A percentile compares a stretch with the other conserved stretches of the same genome.
phyloP scores from a whole-genome alignment of 1,139 yeast genomes.

The Starmera stellimalicola region DNA sequence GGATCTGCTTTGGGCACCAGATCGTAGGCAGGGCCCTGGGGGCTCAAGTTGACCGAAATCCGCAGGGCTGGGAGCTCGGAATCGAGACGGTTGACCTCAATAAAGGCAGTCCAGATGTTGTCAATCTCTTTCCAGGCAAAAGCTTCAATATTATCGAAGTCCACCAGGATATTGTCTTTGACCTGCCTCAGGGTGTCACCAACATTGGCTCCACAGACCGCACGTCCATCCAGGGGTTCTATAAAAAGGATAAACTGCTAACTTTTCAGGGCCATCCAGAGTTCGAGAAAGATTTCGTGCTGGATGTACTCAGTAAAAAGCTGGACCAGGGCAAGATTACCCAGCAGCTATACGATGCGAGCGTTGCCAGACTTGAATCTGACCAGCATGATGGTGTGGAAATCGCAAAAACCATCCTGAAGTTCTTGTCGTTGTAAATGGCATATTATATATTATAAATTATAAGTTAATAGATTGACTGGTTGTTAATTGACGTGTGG shows the following conservation, averaged over 20 bases:
- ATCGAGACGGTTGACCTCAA: constrained; percentile 42
- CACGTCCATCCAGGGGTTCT: constrained; percentile 60
- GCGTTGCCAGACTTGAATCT: constrained; percentile 8
- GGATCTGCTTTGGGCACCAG: constrained; percentile 88
- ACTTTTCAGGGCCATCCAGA: constrained; percentile 93
- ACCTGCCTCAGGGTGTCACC: constrained; percentile 33
- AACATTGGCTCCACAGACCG: constrained; percentile 43
- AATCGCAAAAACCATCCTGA: constrained; percentile 22
- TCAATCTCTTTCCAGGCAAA: constrained; percentile 23
- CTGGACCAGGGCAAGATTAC: constrained; percentile 12
- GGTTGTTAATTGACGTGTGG: not conserved
- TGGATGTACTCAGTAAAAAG: constrained; percentile 15
- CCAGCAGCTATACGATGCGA: constrained; percentile 17
- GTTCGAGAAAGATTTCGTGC: constrained; percentile 36
- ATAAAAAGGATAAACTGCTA: constrained; percentile 35
- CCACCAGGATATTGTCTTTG: constrained; percentile 63
- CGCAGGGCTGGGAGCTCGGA: constrained; percentile 69
- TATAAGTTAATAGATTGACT: not conserved
- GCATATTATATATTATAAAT: not conserved
- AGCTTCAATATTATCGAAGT: constrained; percentile 43
- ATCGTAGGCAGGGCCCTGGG: constrained; percentile 60
- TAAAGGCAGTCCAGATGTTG: constrained; percentile 20
- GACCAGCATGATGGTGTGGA: constrained; percentile 21
- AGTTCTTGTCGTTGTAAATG: constrained; percentile 13
- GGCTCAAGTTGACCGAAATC: constrained; percentile 45